Evolutionary conservation across 2,329 filamentous ascomycete species (phyloP).

Genomic region (Apiospora sp.): DNA sequence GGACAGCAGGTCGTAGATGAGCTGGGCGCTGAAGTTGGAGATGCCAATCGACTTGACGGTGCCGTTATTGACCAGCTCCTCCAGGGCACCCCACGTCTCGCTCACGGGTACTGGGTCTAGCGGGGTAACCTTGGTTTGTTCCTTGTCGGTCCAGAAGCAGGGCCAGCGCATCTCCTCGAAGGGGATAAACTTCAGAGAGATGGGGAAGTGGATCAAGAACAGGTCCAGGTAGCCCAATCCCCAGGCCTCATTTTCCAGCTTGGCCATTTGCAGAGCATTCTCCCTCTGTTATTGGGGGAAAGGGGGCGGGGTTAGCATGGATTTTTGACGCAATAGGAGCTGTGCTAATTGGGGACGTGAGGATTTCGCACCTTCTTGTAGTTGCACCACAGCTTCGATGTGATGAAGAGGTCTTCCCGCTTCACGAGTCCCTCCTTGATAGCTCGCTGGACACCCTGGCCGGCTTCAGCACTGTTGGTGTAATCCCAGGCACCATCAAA

Average conservation of each 20-base stretch:
- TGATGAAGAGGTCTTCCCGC: conserved; percentile 70
- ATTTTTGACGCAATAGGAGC: background rate
- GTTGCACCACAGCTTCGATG: conserved; percentile 74
- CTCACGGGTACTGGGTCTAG: conserved; percentile 74
- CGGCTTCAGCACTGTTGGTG: conserved; percentile 71
- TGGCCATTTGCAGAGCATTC: conserved; percentile 67
- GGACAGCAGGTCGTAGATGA: conserved; percentile 80
- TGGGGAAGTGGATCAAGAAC: conserved; percentile 72
- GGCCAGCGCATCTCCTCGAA: conserved; percentile 47
- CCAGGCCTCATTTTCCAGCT: conserved; percentile 68
- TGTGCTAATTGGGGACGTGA: background rate
- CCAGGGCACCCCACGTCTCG: conserved; percentile 85
- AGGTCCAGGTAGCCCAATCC: conserved; percentile 73
- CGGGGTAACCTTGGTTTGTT: conserved; percentile 53
- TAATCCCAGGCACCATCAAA: conserved; percentile 66
- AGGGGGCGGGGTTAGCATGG: conserved; percentile 14
- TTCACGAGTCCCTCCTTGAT: conserved; percentile 67
- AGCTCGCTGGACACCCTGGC: conserved; percentile 65
- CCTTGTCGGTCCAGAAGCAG: conserved; percentile 50
- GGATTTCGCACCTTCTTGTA: conserved; percentile 51
- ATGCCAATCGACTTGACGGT: conserved; percentile 80
- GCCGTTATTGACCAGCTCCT: conserved; percentile 73
- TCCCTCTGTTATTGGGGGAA: conserved; percentile 47
- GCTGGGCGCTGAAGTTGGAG: conserved; percentile 81
- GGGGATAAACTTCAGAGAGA: conserved; percentile 53